Percentiles rank a stretch among this genome's conserved stretches.
These are phyloP conservation scores for Blastobotrys americana DNA, from an alignment of 805 yeast species.

Conservation along the genomic window DNA sequence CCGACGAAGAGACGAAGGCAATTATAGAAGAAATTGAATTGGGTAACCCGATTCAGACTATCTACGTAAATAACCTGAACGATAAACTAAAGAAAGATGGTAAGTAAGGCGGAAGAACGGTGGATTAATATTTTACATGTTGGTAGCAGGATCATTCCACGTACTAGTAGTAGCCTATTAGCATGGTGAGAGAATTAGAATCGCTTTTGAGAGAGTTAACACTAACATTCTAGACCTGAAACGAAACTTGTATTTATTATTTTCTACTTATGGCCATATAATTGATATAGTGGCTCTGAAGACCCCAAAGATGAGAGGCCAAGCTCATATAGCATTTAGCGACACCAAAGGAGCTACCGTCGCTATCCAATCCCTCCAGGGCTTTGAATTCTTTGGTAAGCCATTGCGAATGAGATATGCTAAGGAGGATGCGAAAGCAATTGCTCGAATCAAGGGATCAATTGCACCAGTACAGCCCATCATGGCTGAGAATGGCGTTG, in stretches of 20 bases:
- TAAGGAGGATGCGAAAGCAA: conserved; percentile 23
- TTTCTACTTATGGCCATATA: conserved; percentile 33
- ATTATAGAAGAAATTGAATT: background rate
- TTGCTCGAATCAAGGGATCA: conserved; percentile 11
- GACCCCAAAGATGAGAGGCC: conserved; percentile 36
- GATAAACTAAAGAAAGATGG: conserved; percentile 31
- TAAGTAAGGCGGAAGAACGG: conserved; percentile 10
- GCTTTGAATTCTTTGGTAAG: conserved; percentile 30
- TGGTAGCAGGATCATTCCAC: too few relatives aligned
- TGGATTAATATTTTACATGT: too few relatives aligned
- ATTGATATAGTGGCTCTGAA: conserved; percentile 32
- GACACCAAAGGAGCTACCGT: conserved; percentile 25
- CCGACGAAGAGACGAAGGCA: background rate
- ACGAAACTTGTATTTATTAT: conserved; percentile 30
- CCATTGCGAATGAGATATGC: conserved; percentile 29
- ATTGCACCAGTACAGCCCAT: background rate
- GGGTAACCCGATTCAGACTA: conserved; percentile 25
- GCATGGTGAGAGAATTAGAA: background rate
- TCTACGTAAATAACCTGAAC: conserved; percentile 34
- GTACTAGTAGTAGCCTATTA: background rate
- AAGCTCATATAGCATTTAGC: conserved; percentile 35
- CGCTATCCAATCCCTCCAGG: conserved; percentile 29
- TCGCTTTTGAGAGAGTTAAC: too few relatives aligned
- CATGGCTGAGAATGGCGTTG: background rate
- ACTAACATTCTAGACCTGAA: conserved; percentile 31